Base-by-base conservation (phyloP, 139 green algal species). In the Micractinium sp. region DNA sequence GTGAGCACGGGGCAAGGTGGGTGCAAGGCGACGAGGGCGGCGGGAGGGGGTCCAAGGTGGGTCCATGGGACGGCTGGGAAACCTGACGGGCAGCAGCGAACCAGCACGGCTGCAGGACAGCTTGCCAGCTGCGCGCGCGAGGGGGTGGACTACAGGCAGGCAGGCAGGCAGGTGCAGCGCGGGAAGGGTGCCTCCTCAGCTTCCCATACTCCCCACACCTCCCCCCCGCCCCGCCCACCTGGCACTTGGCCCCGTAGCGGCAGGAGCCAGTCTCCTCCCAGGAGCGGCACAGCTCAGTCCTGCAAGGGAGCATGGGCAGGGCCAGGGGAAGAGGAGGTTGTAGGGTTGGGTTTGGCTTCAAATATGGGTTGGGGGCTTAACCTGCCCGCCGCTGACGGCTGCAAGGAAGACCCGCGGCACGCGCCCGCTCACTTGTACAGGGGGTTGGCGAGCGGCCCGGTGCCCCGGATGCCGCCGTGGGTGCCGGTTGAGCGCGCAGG, bases 201-300 rank as follows among this genome's bases (percentile, higher is more conserved):
- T 56, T 56, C 9, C 5, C 47, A 9, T 9, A 56, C 47, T 16
- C 47, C 47, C 47, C 7, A 5, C 47, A 5, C 47, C 47, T 56
- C 47, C 47, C 47, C 7, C 63, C 20, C 63, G 63, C 63, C 63
- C 63, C 27, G 0, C 38, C 76, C 77, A 98, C 98, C 95, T 98
- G 94, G 91, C 97, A 99, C 87, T 97, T 97, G 79, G 78, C 82
- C 16, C 96, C 97, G 82, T 99, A 99, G 47, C 95, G 93, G 92
- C 97, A 99, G 38, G 41, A 92, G 13, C 97, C 96, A 20, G 88
- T 92, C 85, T 97, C 94, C 56, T 95, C 74, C 97, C 97, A 99
- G 39, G 93, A 94, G 63, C 95, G 93, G 60, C 60, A 67, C 60
- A 67, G 60, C 60, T 67, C 60, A 16, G 60, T 67, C 60, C 60